Evolutionary conservation across 1,284 basidiomycete genomes (phyloP).

Genomic region (Heterobasidion irregulare): DNA sequence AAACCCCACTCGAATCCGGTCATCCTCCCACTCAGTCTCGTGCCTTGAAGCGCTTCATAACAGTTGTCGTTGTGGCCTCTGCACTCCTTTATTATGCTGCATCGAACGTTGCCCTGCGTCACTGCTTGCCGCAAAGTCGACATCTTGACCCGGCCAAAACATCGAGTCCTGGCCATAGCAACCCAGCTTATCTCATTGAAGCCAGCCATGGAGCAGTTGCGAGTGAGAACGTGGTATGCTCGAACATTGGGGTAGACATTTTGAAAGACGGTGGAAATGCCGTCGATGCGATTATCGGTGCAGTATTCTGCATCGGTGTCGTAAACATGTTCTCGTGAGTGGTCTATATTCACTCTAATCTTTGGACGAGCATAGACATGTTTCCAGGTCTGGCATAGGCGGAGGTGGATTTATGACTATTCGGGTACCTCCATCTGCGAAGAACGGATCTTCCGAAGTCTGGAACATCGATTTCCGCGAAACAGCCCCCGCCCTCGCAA

Average conservation of each 20-base stretch:
- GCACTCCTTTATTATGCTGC: not conserved
- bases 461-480: conserved; percentile 87
- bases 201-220: conserved; percentile 81
- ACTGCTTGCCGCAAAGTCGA: not conserved
- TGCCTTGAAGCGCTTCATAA: too few species aligned
- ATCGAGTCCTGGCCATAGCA: not conserved
- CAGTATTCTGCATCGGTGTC: conserved; percentile 79
- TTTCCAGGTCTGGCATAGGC: conserved; percentile 69
- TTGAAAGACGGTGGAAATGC: conserved; percentile 85
- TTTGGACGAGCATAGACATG: not conserved
- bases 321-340: conserved; percentile 84
- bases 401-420: conserved; percentile 92
- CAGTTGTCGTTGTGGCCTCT: too few species aligned
- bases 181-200: conserved; percentile 62
- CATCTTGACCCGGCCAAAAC: too few species aligned
- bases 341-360: not conserved
- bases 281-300: conserved; percentile 79
- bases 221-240: conserved; percentile 79
- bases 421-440: conserved; percentile 53
- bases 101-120: not conserved
- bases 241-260: conserved; percentile 71
- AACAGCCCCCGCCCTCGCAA: conserved; percentile 67
- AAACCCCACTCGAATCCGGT: not conserved
- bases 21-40: not conserved
- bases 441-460: conserved; percentile 44